These are phyloP conservation scores for Russula olivacea DNA, from an alignment of 768 basidiomycete species.

Conservation along the genomic window DNA sequence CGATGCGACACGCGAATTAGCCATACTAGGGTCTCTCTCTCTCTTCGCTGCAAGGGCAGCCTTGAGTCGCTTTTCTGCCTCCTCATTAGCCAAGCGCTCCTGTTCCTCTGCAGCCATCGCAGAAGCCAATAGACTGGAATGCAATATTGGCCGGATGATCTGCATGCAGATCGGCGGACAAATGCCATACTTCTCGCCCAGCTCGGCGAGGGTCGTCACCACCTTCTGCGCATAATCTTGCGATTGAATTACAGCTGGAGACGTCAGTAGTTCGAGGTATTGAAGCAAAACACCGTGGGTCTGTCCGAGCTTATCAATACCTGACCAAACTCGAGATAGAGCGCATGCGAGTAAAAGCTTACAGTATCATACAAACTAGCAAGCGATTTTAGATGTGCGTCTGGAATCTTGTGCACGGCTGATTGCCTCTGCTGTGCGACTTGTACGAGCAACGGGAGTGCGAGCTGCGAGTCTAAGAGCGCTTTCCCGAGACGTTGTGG, in stretches of 20 bases:
- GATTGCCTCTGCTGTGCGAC: conserved; percentile 88
- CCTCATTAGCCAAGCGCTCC: conserved; percentile 63
- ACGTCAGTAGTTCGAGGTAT: conserved; percentile 82
- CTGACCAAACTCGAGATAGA: background rate
- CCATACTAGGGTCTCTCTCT: conserved; percentile 59
- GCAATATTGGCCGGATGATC: conserved; percentile 78
- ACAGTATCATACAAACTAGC: conserved; percentile 87
- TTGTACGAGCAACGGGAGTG: conserved; percentile 85
- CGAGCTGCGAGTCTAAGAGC: conserved; percentile 63
- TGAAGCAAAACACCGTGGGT: conserved; percentile 89
- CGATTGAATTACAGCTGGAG: conserved; percentile 57
- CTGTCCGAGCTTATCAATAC: conserved; percentile 38
- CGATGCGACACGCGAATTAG: conserved; percentile 57
- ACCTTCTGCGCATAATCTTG: conserved; percentile 70
- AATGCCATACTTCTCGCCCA: conserved; percentile 73
- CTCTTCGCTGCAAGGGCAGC: conserved; percentile 74
- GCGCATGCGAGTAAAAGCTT: conserved; percentile 34
- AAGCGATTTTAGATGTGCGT: conserved; percentile 79
- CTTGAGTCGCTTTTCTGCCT: conserved; percentile 75
- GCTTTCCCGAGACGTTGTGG: conserved; percentile 61
- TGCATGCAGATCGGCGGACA: conserved; percentile 90
- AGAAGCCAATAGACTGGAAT: conserved; percentile 52
- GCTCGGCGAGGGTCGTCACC: conserved; percentile 66
- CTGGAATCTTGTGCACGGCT: conserved; percentile 67
- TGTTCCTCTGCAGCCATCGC: conserved; percentile 63